phyloP scores from a whole-genome alignment of 2,329 filamentous ascomycete species.

The Aspergillus sp. region DNA sequence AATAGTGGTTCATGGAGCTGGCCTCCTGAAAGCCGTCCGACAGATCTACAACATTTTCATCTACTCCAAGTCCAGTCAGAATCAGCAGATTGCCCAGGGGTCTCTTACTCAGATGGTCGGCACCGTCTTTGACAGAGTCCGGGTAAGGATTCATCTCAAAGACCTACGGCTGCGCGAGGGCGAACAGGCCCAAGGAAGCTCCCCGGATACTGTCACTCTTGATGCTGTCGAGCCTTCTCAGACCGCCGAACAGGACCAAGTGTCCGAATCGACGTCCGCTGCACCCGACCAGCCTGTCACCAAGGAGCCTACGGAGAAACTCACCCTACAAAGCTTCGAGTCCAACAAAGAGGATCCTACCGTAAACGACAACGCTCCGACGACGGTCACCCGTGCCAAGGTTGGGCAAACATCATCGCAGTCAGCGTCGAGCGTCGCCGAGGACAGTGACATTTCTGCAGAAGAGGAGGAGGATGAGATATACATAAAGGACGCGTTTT shows the following conservation, averaged over 20 bases:
- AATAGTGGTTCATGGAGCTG: slow-evolving; percentile 94
- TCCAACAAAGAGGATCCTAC: slow-evolving; percentile 58
- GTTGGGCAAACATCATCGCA: slow-evolving; percentile 39
- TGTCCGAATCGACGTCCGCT: slow-evolving; percentile 30
- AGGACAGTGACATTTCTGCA: slow-evolving; percentile 28
- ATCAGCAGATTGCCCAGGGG: slow-evolving; percentile 94
- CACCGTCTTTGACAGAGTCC: slow-evolving; percentile 93
- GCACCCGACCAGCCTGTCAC: slow-evolving; percentile 36
- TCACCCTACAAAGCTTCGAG: slow-evolving; percentile 61
- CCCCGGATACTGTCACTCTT: slow-evolving; percentile 29
- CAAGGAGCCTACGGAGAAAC: slow-evolving; percentile 49
- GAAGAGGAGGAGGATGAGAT: slow-evolving; percentile 81
- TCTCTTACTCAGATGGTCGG: slow-evolving; percentile 98
- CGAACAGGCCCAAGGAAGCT: slow-evolving; percentile 23
- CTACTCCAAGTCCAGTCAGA: slow-evolving; percentile 83
- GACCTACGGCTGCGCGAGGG: slow-evolving; percentile 55
- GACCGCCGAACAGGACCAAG: slow-evolving; percentile 40
- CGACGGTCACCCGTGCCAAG: slow-evolving; percentile 54
- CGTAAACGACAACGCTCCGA: slow-evolving; percentile 58
- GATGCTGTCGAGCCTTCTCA: slow-evolving; percentile 32
- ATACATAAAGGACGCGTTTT: slow-evolving; percentile 91
- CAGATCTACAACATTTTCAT: slow-evolving; percentile 99
- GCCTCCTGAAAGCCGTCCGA: slow-evolving; percentile 87
- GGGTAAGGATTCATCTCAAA: slow-evolving; percentile 75
- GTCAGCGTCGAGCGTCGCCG: slow-evolving; percentile 25